Base-by-base conservation (phyloP, 805 yeast genomes). In the Sugiyamaella smithiae region DNA sequence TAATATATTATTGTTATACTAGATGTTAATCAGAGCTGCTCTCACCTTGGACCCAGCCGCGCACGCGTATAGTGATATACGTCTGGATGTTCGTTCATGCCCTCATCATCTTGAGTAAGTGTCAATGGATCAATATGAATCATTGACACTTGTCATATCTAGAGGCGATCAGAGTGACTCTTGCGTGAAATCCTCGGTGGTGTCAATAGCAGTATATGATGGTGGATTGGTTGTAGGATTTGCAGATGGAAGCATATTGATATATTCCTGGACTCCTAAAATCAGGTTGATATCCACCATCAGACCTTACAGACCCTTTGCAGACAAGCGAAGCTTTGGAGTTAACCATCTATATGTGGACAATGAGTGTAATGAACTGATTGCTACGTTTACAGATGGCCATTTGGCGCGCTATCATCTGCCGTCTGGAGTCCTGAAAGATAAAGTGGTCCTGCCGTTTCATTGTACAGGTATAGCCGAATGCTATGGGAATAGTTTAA, bases 381-480 rank as follows among this genome's bases (percentile, higher is more conserved):
- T 37, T 14, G 51, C 40, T 3, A 50, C 38, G 9, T 43, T 35
- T 43, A 29, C 28, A 6, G 45, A 48, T 22, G 50, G 53, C 9
- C 22, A 20, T 14, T 4, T 49, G 2, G 40, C 32, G 7, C 11
- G 24, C 19, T 49, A 43, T 25, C 23, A 22, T 22, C 38, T 54
- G 3, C 46, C 49, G 1, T 37, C 52, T 2, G 57, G 55, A 2
- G 41, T 38, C 4, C 40, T 47, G n/a, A 11, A 43, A 14, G 37
- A 36, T 9, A 47, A 40, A 12, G 20, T 17, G 1, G n/a, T 11
- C 24, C 24, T 55, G 24, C 48, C 51, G n/a, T 53, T 55, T 33
- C 32, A 45, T 3, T 32, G 42, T 25, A 19, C 19, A n/a, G 58
- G 56, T 9, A 35, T 55, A 3, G 46, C 38, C 38, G 16, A 45